A percentile compares a stretch with the other conserved stretches of the same genome.
phyloP scores from a whole-genome alignment of 2,329 filamentous ascomycete species.

The Claviceps maximensis region DNA sequence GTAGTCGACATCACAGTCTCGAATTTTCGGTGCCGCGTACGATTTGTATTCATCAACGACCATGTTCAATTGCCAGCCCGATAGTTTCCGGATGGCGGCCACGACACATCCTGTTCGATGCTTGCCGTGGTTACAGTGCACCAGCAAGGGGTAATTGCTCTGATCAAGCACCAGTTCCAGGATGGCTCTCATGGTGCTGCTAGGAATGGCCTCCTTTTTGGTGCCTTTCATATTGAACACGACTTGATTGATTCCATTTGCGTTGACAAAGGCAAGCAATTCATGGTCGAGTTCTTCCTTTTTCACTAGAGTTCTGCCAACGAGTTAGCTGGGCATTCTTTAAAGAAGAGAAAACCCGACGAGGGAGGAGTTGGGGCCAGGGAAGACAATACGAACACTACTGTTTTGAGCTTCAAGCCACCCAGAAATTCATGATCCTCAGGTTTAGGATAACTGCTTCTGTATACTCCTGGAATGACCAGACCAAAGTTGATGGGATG shows the following conservation, averaged over 20 bases:
- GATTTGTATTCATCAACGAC: slow-evolving; percentile 61
- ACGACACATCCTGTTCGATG: slow-evolving; percentile 88
- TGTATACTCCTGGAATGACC: slow-evolving; percentile 62
- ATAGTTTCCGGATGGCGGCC: slow-evolving; percentile 61
- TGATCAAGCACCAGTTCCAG: slow-evolving; percentile 58
- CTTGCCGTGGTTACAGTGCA: slow-evolving; percentile 93
- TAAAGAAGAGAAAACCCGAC: too few relatives aligned
- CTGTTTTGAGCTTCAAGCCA: slow-evolving; percentile 58
- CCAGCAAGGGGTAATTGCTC: slow-evolving; percentile 63
- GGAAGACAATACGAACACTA: slow-evolving; percentile 45
- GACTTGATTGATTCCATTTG: slow-evolving; percentile 56
- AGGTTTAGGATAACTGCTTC: slow-evolving; percentile 65
- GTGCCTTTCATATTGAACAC: slow-evolving; percentile 76
- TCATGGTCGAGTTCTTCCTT: slow-evolving; percentile 42
- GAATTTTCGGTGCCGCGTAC: slow-evolving; percentile 48
- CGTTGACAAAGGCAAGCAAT: slow-evolving; percentile 48
- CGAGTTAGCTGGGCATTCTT: slow-evolving; percentile 7
- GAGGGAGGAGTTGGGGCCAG: background rate
- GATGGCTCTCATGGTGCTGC: slow-evolving; percentile 55
- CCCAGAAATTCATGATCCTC: slow-evolving; percentile 59
- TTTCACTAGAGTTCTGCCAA: slow-evolving; percentile 45
- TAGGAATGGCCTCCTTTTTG: slow-evolving; percentile 62
- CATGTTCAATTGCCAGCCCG: slow-evolving; percentile 48
- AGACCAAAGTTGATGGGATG: slow-evolving; percentile 61
- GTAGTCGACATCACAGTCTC: slow-evolving; percentile 47